Conservation (phyloP, 2,329 filamentous ascomycete genomes). For the Nannizziopsis barbatae region DNA sequence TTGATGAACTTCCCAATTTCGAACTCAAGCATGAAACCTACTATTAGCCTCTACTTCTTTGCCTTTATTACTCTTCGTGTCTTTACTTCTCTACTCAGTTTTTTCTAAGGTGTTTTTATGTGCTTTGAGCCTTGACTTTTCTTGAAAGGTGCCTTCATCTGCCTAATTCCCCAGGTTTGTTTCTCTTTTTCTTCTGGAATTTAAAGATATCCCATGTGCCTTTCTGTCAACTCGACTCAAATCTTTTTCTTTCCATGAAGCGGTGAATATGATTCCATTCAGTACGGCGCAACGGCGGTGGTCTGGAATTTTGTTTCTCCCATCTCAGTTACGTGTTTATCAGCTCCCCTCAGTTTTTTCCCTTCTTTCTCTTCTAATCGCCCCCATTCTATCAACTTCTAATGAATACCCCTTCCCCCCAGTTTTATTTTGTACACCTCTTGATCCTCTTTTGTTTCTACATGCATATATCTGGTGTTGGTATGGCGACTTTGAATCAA, state of each 20-base stretch:
- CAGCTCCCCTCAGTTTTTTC: no score
- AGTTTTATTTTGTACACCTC: not conserved
- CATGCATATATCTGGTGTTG: constrained; percentile 4
- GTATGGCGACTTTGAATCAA: not conserved
- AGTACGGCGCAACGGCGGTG: no score
- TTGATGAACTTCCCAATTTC: constrained; percentile 77
- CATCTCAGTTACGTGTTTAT: no score
- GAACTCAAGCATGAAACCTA: constrained; percentile 46
- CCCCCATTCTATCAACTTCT: not conserved
- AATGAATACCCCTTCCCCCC: not conserved
- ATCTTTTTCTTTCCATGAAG: no score
- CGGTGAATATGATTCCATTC: no score
- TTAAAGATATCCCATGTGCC: no score
- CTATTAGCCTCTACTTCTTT: constrained; percentile 14
- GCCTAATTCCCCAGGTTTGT: no score
- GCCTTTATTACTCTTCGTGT: not conserved
- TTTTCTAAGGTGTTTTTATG: not conserved
- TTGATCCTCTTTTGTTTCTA: not conserved
- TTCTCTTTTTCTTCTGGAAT: no score
- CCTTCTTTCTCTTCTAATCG: not conserved
- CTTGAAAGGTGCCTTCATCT: not conserved
- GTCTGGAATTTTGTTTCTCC: no score
- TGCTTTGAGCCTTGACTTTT: not conserved
- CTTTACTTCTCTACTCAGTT: not conserved
- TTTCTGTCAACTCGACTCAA: no score